Conservation (phyloP, 352 stramenopile species). For the Halophytophthora batemanensis region DNA sequence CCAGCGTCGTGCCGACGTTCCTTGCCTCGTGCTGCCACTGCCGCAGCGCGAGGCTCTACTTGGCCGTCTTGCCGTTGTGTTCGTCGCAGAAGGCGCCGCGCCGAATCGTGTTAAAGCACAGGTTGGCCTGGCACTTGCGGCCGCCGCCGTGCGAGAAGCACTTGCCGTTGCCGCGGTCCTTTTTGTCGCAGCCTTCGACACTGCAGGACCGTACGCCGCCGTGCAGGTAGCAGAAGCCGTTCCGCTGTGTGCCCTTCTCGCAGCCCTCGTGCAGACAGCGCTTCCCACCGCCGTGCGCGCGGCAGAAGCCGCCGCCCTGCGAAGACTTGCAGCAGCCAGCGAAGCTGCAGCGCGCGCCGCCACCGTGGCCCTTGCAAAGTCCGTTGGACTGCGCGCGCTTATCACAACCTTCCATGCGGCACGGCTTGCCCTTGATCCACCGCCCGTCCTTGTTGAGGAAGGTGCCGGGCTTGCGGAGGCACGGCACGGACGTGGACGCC, state of each 20-base stretch:
- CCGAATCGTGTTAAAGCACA: constrained; percentile 68
- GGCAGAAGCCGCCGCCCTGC: constrained; percentile 71
- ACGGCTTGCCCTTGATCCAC: constrained; percentile 86
- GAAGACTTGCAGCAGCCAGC: constrained; percentile 74
- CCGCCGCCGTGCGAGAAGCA: constrained; percentile 78
- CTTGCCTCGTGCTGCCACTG: too few species aligned
- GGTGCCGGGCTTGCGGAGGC: constrained; percentile 69
- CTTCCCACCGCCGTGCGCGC: constrained; percentile 78
- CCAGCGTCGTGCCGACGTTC: too few species aligned
- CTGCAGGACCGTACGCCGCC: constrained; percentile 70
- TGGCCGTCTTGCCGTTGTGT: constrained; percentile 33
- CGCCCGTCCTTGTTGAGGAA: constrained; percentile 88
- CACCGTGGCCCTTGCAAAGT: constrained; percentile 79
- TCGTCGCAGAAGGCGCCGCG: constrained; percentile 58
- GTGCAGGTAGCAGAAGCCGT: constrained; percentile 80
- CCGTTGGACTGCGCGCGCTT: constrained; percentile 80
- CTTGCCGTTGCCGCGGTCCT: constrained; percentile 82
- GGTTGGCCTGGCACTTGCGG: constrained; percentile 59
- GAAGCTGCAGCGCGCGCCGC: constrained; percentile 71
- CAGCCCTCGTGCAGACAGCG: constrained; percentile 70
- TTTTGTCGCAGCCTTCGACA: constrained; percentile 71
- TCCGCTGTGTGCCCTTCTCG: constrained; percentile 77
- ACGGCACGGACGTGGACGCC: constrained; percentile 33
- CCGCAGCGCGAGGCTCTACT: constrained; percentile 5
- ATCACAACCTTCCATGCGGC: constrained; percentile 64